Base-by-base conservation (phyloP, 306 rosid genomes). In the Pterocarpus santalinus region DNA sequence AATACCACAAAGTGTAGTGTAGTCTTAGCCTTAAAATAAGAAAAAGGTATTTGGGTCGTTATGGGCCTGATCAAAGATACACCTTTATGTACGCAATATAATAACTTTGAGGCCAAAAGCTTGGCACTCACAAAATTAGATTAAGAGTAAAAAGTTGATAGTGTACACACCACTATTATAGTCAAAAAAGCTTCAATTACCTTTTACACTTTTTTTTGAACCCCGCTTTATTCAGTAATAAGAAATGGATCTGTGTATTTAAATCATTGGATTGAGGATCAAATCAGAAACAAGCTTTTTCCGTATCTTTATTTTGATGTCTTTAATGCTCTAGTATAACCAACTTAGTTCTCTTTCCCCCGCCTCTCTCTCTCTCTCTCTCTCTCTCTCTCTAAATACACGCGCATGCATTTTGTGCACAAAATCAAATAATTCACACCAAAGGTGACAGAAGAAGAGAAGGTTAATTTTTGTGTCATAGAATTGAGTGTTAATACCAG, bases 231-330 rank as follows among this genome's bases (percentile, higher is more conserved):
- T 64, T 65, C 82, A 30, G 68, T 72, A 38, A 77, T 57, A 62
- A 34, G 36, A 63, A 69, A 79, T 81, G 53, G 4, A 22, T 61
- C 46, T 36, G 30, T 46, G 28, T 62, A 69, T 82, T 84, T 92
- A 85, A 85, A 89, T 87, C 88, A 77, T 90, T 88, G 90, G 90
- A 82, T 73, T 56, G 43, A 80, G 89, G 85, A 87, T 81, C 86
- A 85, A 87, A 87, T 87, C 86, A 62, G 38, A 5, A 76, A 87
- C 87, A 77, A 85, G 83, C 75, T 72, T 86, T 64, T 83, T 65
- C 84, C 85, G 86, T 77, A 89, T 87, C 89, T 85, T 81, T 65
- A 81, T 72, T 75, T 86, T 79, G 52, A 58, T 79, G 82, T 78
- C 76, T 77, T 79, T 80, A 73, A 80, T 66, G 58, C 44, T 57